Conservation (phyloP, 345 rosid species). For the Bruguiera sexangula region DNA sequence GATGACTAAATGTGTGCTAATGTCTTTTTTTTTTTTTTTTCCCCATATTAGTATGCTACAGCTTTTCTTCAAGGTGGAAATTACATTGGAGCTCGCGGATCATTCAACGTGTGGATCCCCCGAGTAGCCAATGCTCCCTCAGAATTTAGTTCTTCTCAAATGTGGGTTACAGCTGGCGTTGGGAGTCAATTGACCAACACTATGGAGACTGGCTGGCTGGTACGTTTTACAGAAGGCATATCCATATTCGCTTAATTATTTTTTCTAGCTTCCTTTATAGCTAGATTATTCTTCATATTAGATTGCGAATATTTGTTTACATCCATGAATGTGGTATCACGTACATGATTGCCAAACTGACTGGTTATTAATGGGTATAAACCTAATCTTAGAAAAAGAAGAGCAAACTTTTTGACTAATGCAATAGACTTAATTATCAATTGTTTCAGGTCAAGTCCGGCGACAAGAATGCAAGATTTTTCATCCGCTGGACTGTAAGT, state of each 20-base stretch:
- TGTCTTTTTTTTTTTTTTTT: neutral
- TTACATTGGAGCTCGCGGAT: neutral
- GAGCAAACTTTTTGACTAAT: too few relatives aligned
- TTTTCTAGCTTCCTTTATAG: neutral
- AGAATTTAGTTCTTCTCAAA: neutral
- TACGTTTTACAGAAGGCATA: neutral
- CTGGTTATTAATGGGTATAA: too few relatives aligned
- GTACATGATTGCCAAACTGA: neutral
- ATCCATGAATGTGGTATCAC: too few relatives aligned
- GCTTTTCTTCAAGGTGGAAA: neutral
- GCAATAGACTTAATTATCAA: too few relatives aligned
- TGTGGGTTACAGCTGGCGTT: neutral
- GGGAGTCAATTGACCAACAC: neutral
- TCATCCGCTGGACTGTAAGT: slow-evolving; percentile 1
- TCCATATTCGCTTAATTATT: neutral
- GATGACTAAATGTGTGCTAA: neutral
- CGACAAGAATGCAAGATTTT: neutral
- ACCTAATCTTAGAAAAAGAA: too few relatives aligned
- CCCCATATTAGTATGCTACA: neutral
- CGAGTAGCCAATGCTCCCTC: neutral
- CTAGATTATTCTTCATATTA: neutral
- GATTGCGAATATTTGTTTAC: neutral
- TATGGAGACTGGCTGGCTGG: neutral
- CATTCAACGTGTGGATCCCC: neutral
- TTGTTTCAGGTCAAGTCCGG: neutral